Conservation (phyloP, 2,329 filamentous ascomycete species). For the Pestalotiopsis sp. region DNA sequence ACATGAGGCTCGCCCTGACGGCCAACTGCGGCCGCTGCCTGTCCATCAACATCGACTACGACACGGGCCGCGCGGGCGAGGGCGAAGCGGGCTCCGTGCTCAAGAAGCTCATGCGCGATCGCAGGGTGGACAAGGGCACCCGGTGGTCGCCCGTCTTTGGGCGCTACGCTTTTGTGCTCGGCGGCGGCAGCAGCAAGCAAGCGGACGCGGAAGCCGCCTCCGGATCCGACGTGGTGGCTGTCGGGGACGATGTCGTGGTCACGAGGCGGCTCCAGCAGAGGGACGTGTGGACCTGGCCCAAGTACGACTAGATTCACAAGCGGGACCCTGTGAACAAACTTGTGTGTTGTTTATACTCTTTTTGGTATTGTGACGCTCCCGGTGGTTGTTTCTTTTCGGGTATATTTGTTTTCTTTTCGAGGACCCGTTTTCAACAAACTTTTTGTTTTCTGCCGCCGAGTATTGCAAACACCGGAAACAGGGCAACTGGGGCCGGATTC, state of each 20-base stretch:
- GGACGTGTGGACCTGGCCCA: conserved; percentile 57
- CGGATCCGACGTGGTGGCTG: conserved; percentile 37
- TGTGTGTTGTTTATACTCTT: no score
- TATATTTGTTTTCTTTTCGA: not conserved
- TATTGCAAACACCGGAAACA: not conserved
- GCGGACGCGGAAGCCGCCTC: not conserved
- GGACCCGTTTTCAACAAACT: not conserved
- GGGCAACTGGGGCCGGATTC: not conserved
- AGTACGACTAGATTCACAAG: conserved; percentile 8
- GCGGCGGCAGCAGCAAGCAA: conserved; percentile 12
- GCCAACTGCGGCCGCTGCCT: conserved; percentile 71
- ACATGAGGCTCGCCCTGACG: conserved; percentile 57
- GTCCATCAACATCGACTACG: conserved; percentile 73
- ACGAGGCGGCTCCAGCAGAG: conserved; percentile 51
- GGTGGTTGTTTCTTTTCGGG: not conserved
- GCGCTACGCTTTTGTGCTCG: conserved; percentile 66
- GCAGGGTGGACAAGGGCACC: conserved; percentile 69
- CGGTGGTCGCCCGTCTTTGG: conserved; percentile 75
- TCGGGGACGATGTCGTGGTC: conserved; percentile 61
- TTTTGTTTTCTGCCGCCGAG: not conserved
- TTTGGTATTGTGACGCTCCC: not conserved
- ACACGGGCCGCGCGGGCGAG: conserved; percentile 59
- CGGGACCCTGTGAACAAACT: no score
- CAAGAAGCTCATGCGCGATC: conserved; percentile 71
- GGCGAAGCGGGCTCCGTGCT: conserved; percentile 64